A percentile compares a stretch with the other conserved stretches of the same genome.
Conservation (phyloP, 371 early-diverging fungal species). For the Rhizomucor miehei region DNA sequence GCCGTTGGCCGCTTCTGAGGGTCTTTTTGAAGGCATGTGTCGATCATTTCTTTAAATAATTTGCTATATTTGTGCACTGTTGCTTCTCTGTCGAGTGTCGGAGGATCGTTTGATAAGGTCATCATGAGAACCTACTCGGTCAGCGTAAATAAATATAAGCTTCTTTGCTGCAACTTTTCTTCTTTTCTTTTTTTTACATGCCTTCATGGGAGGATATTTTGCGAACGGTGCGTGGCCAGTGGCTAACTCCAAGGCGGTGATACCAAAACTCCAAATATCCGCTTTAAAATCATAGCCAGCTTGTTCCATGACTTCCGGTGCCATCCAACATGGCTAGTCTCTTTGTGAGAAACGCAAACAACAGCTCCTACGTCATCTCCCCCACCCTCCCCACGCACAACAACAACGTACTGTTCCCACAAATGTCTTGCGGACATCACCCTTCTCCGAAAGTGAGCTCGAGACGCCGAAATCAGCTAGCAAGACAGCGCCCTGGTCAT, state of each 20-base stretch:
- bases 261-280: slow-evolving; percentile 94
- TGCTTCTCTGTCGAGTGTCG: slow-evolving; percentile 77
- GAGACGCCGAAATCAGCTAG: slow-evolving; percentile 92
- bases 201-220: slow-evolving; percentile 87
- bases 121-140: slow-evolving; percentile 77
- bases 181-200: slow-evolving; percentile 20
- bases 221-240: slow-evolving; percentile 94
- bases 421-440: slow-evolving; percentile 85
- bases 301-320: slow-evolving; percentile 78
- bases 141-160: background rate
- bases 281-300: slow-evolving; percentile 87
- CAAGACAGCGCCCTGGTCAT: slow-evolving; percentile 79
- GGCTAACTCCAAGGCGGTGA: slow-evolving; percentile 86
- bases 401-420: slow-evolving; percentile 66
- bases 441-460: slow-evolving; percentile 74
- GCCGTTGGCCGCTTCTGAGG: slow-evolving; percentile 78
- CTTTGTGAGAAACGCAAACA: slow-evolving; percentile 5
- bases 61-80: slow-evolving; percentile 76
- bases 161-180: background rate
- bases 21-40: slow-evolving; percentile 79
- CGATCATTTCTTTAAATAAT: slow-evolving; percentile 84
- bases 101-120: slow-evolving; percentile 87
- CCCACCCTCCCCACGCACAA: background rate
- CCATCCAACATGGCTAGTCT: slow-evolving; percentile 85
- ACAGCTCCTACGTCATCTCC: background rate